Base-by-base conservation (phyloP, 2,329 filamentous ascomycete genomes). In the Monilinia polystroma region DNA sequence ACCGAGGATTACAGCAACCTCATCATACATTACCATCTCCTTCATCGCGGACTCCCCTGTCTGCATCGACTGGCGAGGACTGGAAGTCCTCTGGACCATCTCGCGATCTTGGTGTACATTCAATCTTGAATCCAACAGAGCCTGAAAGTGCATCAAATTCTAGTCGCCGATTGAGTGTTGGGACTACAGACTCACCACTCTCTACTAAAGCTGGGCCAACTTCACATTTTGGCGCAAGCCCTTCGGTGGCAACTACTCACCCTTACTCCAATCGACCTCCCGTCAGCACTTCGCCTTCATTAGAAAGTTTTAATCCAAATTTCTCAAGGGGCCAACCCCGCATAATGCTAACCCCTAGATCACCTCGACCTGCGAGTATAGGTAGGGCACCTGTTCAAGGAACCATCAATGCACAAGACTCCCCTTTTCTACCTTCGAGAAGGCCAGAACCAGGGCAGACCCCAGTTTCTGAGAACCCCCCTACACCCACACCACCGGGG, bases 331-430 rank as follows among this genome's bases (percentile, higher is more conserved):
- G 57, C n/a, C 56, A 56, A 43, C 64, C 67, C 53, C 66, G 75
- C 49, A 70, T 70, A 66, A 74, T 75, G 43, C 63, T 75, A 55
- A 75, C 73, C 43, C 74, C 74, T 59, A 75, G 72, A 71, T 74
- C 78, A 65, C 79, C 87, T 52, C 82, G 85, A 68, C 79, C 83
- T 35, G 78, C 81, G 23, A 86, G 83, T 71, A 73, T 84, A 16
- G 80, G 80, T 43, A 70, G 82, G 47, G 78, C 79, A 57, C 77
- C 77, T 43, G 76, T 78, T 0, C 80, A 80, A 23, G 80, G 78
- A 32, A 82, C 80, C 1, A 81, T 82, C 56, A 80, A 81, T 74
- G 81, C 82, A 10, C 79, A 82, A 57, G 78, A 80, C 67, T 79
- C 80, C 5, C 82, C 83, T 1, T 84, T 83, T 66, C 73, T 81